Evolutionary conservation across 1,284 basidiomycete genomes (phyloP), one percentile per base, ranked within the genome.

Genomic region (Marasmius sp.): DNA sequence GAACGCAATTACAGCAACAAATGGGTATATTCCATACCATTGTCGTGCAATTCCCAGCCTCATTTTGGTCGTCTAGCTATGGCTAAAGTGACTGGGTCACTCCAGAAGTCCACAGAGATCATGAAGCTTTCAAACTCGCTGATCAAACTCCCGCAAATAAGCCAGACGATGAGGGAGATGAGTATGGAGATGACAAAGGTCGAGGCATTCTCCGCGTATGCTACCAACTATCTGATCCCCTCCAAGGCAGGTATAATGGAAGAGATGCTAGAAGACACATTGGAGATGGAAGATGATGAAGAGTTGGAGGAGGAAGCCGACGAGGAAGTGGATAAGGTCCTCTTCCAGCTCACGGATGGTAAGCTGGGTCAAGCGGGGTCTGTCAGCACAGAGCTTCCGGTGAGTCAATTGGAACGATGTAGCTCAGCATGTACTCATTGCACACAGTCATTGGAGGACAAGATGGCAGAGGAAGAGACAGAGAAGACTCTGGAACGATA

Each of bases 161-260:
- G 89, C 73, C 90, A 89, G 66, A 85, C 88, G 0, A 99, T 99
- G 97, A 86, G 95, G 36, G 92, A 98, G 71, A 97, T 99, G 95
- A 94, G 91, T 69, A 93, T 95, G 87, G 97, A 99, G 76, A 98
- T 99, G 95, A 98, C 94, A 67, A 98, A 98, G 86, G 94, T 92
- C 20, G 16, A 41, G 18, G 16, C 16, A 27, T 18, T 36, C 22
- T 33, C 49, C 1, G 37, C 16, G 43, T 11, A 41, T 49, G 34
- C 38, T 56, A 22, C 11, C 47, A 39, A 57, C 14, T 54, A 63
- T 43, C 36, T 58, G 48, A 55, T 56, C 22, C 20, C 33, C 37
- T 9, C 38, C 43, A 61, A 97, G 94, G 93, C 93, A 50, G 94
- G 94, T 4, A 92, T 97, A 60, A 87, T 96, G 85, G 94, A 95